Evolutionary conservation across 2,329 filamentous ascomycete genomes (phyloP), one percentile per base, ranked within the genome.

Genomic region (Mariannaea sp.): DNA sequence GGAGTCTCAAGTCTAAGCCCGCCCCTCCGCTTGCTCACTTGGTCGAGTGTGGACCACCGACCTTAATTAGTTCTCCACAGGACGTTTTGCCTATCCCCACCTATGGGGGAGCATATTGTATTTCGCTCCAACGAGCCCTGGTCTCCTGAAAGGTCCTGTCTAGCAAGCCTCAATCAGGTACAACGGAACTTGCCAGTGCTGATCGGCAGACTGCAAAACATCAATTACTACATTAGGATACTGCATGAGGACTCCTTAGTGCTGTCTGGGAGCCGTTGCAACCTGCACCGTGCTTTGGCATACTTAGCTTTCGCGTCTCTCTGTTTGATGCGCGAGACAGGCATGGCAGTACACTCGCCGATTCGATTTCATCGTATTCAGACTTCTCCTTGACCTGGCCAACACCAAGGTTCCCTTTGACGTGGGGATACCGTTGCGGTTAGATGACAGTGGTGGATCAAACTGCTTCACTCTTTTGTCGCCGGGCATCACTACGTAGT

Each of bases 211-310:
- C 55, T 65, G 60, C 62, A n/a, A n/a, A n/a, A n/a, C n/a, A n/a
- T n/a, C n/a, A n/a, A n/a, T n/a, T n/a, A 64, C 55, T 49, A 63
- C 62, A 62, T 62, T 43, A 44, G 49, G 26, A 52, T n/a, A n/a
- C 60, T 57, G 62, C 62, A 62, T 59, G 54, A 51, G 61, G 48
- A 29, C 38, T 30, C 19, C 40, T 20, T 47, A 33, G 41, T 41
- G 45, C 39, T 14, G 43, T 32, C 32, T 35, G 45, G 19, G 41
- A 49, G 46, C 30, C 40, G 41, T 36, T 24, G 43, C 51, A n/a
- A 8, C 22, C 22, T 24, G 22, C 43, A 19, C 54, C 26, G 20
- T 57, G 26, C 24, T 30, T 27, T 46, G n/a, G n/a, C n/a, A n/a
- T n/a, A n/a, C n/a, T n/a, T n/a, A n/a, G 50, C 40, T 57, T 22